Base-by-base conservation (phyloP, 768 basidiomycete genomes). In the Epithele typhae region DNA sequence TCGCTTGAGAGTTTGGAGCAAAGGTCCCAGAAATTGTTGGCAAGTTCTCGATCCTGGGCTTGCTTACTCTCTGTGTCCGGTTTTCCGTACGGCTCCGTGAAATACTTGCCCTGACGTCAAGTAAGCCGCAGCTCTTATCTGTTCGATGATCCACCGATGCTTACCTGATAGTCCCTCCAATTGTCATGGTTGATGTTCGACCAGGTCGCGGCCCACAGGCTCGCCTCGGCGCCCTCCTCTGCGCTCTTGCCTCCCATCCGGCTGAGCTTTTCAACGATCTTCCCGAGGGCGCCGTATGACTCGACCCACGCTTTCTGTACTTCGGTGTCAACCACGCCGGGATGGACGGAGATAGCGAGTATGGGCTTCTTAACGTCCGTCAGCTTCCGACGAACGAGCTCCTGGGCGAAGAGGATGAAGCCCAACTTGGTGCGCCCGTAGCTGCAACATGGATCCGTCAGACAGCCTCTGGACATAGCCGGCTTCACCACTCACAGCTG, bases 101-200 rank as follows among this genome's bases (percentile, higher is more conserved):
- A 63, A 45, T 63, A 63, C 19, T 58, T 57, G 17, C 59, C 61
- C 61, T 63, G 23, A n/a, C n/a, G n/a, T n/a, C n/a, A n/a, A 24
- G 36, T 43, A 30, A 30, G 7, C 27, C 8, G 7, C 8, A 30
- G 17, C 14, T 12, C 9, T 3, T 5, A 23, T 17, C 38, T 32
- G 8, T 36, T 7, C 27, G 27, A 14, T 14, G 17, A 6, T 36
- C 35, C 8, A 36, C 7, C 27, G 27, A 30, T 30, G 43, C 60
- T 40, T 17, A 60, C 62, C 49, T 64, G 62, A 35, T 40, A 56
- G 8, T 64, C 60, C 25, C 53, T 56, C 58, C 58, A 64, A 46
- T 64, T 64, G 3, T 44, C 42, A 22, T 52, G 48, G 33, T 46
- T 59, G 24, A 64, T 61, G 24, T 60, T 60, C 11, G 57, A 56